Base-by-base conservation (phyloP, 2,329 filamentous ascomycete genomes). In the Aspergillus japonicus region DNA sequence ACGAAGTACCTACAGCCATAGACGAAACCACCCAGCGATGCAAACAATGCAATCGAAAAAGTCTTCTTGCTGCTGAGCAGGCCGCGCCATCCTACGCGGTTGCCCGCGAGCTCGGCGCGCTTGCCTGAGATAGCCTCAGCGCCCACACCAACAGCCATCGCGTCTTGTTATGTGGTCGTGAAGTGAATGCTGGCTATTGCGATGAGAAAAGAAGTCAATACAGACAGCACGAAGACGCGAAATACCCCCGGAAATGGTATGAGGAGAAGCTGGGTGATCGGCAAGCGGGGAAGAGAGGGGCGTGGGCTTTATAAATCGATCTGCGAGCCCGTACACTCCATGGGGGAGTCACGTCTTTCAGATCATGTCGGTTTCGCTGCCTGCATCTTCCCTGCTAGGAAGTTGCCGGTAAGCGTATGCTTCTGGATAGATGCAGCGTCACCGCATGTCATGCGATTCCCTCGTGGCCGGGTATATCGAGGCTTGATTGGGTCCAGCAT, bases 21-120 rank as follows among this genome's bases (percentile, higher is more conserved):
- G 29, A 84, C 76, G 21, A 83, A 70, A 55, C 82, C 82, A 66
- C 81, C 81, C 33, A 84, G 71, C 61, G 78, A 82, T 5, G 80
- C 79, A 60, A 85, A 85, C 56, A 82, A 77, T 10, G 82, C 81
- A 66, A 85, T 84, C 10, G 79, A 78, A 59, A 83, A 83, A 24
- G 84, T 83, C 63, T 81, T 83, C 59, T 78, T 71, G 67, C 84
- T 85, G 64, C 79, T 79, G 39, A 85, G 42, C 47, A 86, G 68
- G 11, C 82, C 82, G 79, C 77, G 23, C 82, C 82, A 65, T 78
- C 73, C 62, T 2, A 64, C 61, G 49, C 50, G 59, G 19, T 73
- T 71, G 42, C 72, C 69, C 31, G 73, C 64, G 42, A 76, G 65
- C 64, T 72, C 61, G 57, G 73, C 70, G 50, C 75, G 73, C 60